phyloP scores from a whole-genome alignment of 2,329 filamentous ascomycete genomes.

The Thielaviopsis ethacetica region DNA sequence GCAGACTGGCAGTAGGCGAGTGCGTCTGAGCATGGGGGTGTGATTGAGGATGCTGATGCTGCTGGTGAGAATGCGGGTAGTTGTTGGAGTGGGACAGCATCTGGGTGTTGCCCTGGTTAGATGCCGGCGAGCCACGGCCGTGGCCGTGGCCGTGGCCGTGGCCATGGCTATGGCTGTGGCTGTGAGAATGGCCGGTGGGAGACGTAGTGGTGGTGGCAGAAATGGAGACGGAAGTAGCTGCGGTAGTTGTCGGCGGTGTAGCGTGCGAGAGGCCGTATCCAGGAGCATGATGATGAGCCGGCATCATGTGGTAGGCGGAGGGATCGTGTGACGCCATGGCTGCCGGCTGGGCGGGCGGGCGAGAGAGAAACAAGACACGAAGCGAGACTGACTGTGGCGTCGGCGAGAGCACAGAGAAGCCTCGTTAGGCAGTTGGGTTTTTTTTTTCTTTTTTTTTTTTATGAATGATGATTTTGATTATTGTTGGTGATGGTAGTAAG shows the following conservation, averaged over 20 bases:
- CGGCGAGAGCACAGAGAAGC: too few species aligned
- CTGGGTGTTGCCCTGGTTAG: not conserved
- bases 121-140: not conserved
- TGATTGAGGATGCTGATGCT: not conserved
- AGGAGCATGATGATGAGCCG: too few species aligned
- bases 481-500: not conserved
- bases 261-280: too few species aligned
- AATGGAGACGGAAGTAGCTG: not conserved
- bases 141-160: not conserved
- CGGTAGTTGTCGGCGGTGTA: too few species aligned
- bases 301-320: too few species aligned
- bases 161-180: not conserved
- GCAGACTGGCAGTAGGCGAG: slow-evolving; percentile 2
- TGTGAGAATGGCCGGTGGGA: not conserved
- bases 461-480: not conserved
- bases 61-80: not conserved
- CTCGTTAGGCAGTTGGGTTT: not conserved
- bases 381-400: too few species aligned
- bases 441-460: not conserved
- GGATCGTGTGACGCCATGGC: too few species aligned
- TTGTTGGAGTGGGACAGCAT: not conserved
- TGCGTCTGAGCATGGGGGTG: not conserved
- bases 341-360: too few species aligned
- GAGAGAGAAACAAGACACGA: too few species aligned
- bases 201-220: not conserved